Conservation (phyloP, 495 filamentous ascomycete genomes). For the Hypoxylon intermedium region DNA sequence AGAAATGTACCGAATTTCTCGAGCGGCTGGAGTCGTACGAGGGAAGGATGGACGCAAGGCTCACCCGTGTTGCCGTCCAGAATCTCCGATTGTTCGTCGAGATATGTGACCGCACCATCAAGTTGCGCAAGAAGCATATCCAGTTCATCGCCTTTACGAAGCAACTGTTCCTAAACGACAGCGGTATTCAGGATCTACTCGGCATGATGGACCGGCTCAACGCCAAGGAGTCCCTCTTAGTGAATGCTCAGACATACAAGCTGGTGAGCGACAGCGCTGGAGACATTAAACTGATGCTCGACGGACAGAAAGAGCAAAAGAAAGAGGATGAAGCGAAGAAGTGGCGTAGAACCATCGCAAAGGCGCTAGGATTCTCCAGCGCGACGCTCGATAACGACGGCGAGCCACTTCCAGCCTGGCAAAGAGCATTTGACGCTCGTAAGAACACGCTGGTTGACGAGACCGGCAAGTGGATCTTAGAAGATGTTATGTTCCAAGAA, state of each 20-base stretch:
- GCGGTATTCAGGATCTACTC: constrained; percentile 47
- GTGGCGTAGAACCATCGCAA: constrained; percentile 43
- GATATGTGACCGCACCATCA: constrained; percentile 50
- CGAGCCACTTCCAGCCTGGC: constrained; percentile 48
- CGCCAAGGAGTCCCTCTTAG: constrained; percentile 45
- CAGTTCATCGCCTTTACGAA: constrained; percentile 45
- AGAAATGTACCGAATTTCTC: constrained; percentile 48
- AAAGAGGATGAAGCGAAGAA: constrained; percentile 47
- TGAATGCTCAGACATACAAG: constrained; percentile 48
- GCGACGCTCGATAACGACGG: constrained; percentile 44
- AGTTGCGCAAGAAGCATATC: constrained; percentile 45
- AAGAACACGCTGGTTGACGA: constrained; percentile 44
- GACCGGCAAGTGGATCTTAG: constrained; percentile 46
- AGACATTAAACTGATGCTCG: constrained; percentile 45
- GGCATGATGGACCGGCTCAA: constrained; percentile 48
- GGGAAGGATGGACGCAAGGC: constrained; percentile 47
- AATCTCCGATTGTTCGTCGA: constrained; percentile 51
- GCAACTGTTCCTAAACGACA: constrained; percentile 49
- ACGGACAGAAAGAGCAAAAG: constrained; percentile 43
- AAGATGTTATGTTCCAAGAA: constrained; percentile 37
- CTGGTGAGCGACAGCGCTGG: constrained; percentile 46
- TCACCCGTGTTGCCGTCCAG: constrained; percentile 49
- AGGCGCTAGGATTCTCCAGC: constrained; percentile 44
- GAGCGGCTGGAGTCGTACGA: constrained; percentile 47
- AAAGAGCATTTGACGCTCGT: constrained; percentile 45